Evolutionary conservation across 176 grass and related monocot genomes (phyloP), one percentile per base, ranked within the genome.

Genomic region (Raddia guianensis): DNA sequence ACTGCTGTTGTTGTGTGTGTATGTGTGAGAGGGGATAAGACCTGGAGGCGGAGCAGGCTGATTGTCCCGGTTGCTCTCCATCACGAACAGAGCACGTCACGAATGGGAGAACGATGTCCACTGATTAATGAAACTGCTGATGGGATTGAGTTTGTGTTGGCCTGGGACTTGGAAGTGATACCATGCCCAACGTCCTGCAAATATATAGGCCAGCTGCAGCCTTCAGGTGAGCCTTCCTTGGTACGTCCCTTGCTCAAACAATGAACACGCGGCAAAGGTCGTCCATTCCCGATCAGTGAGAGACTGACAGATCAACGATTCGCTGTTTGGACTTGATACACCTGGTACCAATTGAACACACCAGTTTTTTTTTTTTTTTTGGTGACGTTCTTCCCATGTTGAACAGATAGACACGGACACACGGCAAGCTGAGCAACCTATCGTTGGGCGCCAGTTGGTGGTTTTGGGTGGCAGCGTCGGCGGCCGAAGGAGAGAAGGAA

Each of bases 11-110:
- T 27, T 27, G 27, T 27, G 27, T 27, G 1, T 27, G 27, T 27
- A 1, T 27, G 27, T 0, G 27, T 0, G 27, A 27, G 27, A 27
- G n/a, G 14, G 43, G 13, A 15, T 5, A 53, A 42, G 1, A 79
- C 84, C 85, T 80, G 84, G 76, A 1, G 77, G 77, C 3, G 87
- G 82, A n/a, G 88, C 59, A 1, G 89, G 64, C 75, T 91, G 89
- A 67, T 12, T 82, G 83, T 11, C 73, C 58, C 67, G 27, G 87
- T 18, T 86, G 83, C 40, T 86, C 66, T 90, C 79, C 88, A 90
- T 90, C 9, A 3, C 4, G 37, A 40, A 5, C 37, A 40, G 37
- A 40, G 37, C 3, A 40, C 37, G 37, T 40, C 37, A 40, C 37
- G 37, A 40, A 40, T 5, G 37, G 37, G 37, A 40, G 37, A 40